A percentile compares a stretch with the other conserved stretches of the same genome.
phyloP scores from a whole-genome alignment of 2,329 filamentous ascomycete species.

The Exophiala spinifera region DNA sequence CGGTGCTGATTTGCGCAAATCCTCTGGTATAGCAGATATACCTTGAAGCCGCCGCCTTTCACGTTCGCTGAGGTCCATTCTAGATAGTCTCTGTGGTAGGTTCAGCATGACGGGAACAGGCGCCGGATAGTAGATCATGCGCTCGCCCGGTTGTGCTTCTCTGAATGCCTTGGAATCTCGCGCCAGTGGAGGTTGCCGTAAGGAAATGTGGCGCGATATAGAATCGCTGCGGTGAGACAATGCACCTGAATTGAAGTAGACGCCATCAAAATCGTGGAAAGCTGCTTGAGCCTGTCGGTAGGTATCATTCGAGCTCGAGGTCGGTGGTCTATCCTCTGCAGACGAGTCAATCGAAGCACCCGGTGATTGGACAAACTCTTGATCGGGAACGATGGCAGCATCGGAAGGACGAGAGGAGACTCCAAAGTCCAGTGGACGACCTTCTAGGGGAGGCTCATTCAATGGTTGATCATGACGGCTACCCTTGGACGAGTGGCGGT shows the following conservation, averaged over 20 bases:
- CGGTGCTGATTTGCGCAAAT: slow-evolving; percentile 52
- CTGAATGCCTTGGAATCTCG: slow-evolving; percentile 38
- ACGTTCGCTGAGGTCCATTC: slow-evolving; percentile 60
- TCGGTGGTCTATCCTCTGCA: slow-evolving; percentile 34
- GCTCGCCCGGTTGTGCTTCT: slow-evolving; percentile 58
- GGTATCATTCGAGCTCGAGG: slow-evolving; percentile 46
- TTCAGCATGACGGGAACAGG: slow-evolving; percentile 93
- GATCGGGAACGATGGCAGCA: slow-evolving; percentile 21
- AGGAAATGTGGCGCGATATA: slow-evolving; percentile 35
- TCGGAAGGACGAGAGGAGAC: slow-evolving; percentile 17
- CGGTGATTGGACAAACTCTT: slow-evolving; percentile 5
- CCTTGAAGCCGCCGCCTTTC: slow-evolving; percentile 73
- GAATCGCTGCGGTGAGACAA: slow-evolving; percentile 28
- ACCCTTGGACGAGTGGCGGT: slow-evolving; percentile 37
- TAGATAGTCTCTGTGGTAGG: slow-evolving; percentile 81
- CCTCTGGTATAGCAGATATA: slow-evolving; percentile 59
- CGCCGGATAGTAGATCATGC: slow-evolving; percentile 93
- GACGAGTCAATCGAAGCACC: slow-evolving; percentile 10
- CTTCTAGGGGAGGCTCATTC: slow-evolving; percentile 40
- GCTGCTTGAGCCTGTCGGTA: slow-evolving; percentile 41
- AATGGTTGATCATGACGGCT: slow-evolving; percentile 39
- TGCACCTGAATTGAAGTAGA: slow-evolving; percentile 39
- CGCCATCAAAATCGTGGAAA: slow-evolving; percentile 51
- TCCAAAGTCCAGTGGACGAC: slow-evolving; percentile 29
- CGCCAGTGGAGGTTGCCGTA: slow-evolving; percentile 41